phyloP scores from a whole-genome alignment of 148 eudicot species.

The Cornus controversa region DNA sequence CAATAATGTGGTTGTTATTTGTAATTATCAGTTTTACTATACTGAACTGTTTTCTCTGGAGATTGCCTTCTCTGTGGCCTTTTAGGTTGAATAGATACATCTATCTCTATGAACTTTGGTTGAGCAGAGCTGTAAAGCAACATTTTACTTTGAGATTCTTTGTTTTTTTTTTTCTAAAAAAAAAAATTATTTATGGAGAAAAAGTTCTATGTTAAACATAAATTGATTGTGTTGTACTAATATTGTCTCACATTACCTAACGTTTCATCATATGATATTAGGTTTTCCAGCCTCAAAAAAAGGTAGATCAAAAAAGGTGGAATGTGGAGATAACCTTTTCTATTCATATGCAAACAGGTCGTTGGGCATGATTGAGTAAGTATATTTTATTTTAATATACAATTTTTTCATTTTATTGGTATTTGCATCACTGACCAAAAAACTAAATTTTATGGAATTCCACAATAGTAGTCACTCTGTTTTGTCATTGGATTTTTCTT shows the following conservation, averaged over 20 bases:
- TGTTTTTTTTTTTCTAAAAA: no score
- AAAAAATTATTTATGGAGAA: no score
- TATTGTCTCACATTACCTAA: background rate
- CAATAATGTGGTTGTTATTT: no score
- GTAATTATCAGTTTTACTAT: no score
- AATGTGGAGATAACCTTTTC: constrained; percentile 73
- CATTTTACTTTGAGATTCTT: no score
- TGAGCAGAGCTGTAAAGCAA: background rate
- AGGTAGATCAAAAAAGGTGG: constrained; percentile 70
- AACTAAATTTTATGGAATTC: no score
- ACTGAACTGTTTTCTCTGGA: no score
- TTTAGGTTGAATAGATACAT: background rate
- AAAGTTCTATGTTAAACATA: no score
- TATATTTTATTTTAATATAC: constrained; percentile 12
- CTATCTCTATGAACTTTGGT: background rate
- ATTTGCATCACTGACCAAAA: background rate
- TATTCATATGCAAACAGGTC: constrained; percentile 61
- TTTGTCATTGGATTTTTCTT: background rate
- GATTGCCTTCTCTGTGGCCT: background rate
- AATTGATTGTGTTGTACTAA: background rate
- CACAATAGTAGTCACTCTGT: no score
- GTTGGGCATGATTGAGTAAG: constrained; percentile 84
- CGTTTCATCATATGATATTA: constrained; percentile 1
- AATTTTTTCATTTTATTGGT: background rate
- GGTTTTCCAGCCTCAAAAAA: constrained; percentile 59